These are phyloP conservation scores for Pisolithus microcarpus DNA, from an alignment of 768 basidiomycete genomes.

Conservation along the genomic window DNA sequence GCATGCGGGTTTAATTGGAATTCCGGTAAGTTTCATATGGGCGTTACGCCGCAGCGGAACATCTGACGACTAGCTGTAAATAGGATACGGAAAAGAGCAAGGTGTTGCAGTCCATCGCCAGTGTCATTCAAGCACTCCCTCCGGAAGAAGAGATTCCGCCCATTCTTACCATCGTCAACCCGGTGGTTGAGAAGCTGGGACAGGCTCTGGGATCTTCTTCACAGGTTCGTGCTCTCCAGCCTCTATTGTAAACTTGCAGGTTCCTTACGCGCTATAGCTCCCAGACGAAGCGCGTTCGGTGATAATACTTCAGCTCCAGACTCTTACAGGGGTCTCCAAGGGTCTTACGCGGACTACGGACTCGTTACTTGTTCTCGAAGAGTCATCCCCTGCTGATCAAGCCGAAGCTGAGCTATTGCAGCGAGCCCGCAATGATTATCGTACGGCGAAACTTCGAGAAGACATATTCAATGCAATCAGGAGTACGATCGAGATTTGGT, in stretches of 20 bases:
- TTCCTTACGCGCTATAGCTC: slow-evolving; percentile 33
- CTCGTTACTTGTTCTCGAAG: slow-evolving; percentile 52
- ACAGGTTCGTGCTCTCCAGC: slow-evolving; percentile 34
- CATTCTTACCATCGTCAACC: slow-evolving; percentile 69
- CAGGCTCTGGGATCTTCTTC: slow-evolving; percentile 50
- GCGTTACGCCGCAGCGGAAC: not conserved
- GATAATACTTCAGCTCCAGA: slow-evolving; percentile 69
- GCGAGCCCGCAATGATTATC: slow-evolving; percentile 54
- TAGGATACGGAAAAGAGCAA: slow-evolving; percentile 85
- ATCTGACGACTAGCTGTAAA: not conserved
- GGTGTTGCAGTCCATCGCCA: slow-evolving; percentile 86
- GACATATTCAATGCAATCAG: slow-evolving; percentile 54
- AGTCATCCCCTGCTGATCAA: slow-evolving; percentile 40
- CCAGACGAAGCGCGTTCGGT: slow-evolving; percentile 65
- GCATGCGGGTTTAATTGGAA: slow-evolving; percentile 64
- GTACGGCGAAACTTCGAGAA: slow-evolving; percentile 59
- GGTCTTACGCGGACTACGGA: slow-evolving; percentile 79
- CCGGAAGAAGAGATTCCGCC: slow-evolving; percentile 72
- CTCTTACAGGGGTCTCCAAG: slow-evolving; percentile 77
- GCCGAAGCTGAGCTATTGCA: slow-evolving; percentile 50
- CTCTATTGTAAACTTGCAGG: not conserved
- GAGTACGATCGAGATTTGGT: slow-evolving; percentile 66
- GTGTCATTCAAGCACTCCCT: slow-evolving; percentile 86
- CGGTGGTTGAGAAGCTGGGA: slow-evolving; percentile 65
- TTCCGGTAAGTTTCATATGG: slow-evolving; percentile 51